Base-by-base conservation (phyloP, 2,329 filamentous ascomycete genomes). In the Chaetomium sp. region DNA sequence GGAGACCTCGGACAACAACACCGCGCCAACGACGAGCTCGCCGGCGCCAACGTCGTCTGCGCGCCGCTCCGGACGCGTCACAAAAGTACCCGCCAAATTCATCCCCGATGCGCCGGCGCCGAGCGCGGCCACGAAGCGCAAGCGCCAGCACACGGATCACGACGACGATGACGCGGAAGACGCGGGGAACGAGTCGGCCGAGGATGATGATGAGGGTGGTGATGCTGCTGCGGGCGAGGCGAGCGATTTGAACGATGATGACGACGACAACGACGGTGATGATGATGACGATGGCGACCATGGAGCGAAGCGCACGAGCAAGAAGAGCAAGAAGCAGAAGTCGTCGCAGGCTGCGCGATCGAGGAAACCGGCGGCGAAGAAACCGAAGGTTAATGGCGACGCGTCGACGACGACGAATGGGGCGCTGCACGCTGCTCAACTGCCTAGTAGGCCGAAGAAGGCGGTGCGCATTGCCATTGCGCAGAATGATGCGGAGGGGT, bases 21-120 rank as follows among this genome's bases (percentile, higher is more conserved):
- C 19, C 19, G 19, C 19, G 19, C 19, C 19, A 27, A 75, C 77
- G 69, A 78, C 74, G 66, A 72, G 74, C 61, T 78, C 79, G 49
- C 76, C 79, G 59, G 76, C 79, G 56, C 65, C 77, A 59, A 71
- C 74, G 57, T 74, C 76, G 66, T 75, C 77, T 71, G 79, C 79
- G 76, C 84, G 85, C 70, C 81, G 83, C 62, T 88, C 85, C 40
- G 82, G 83, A 81, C 83, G 83, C 81, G 82, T 84, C 74, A 77
- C 82, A 59, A 80, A 75, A 66, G 76, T 74, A 38, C 81, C 82
- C 46, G 69, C 78, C 66, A 85, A 85, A 68, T 86, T 82, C 70
- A 74, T 74, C 55, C 78, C 80, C 53, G 78, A 84, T 58, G 72
- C 75, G 62, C 66, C 73, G 19, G 3, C 19, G 19, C 19, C 19